Conservation (phyloP, 257 asterid genomes). For the Solanum paucissectum region DNA sequence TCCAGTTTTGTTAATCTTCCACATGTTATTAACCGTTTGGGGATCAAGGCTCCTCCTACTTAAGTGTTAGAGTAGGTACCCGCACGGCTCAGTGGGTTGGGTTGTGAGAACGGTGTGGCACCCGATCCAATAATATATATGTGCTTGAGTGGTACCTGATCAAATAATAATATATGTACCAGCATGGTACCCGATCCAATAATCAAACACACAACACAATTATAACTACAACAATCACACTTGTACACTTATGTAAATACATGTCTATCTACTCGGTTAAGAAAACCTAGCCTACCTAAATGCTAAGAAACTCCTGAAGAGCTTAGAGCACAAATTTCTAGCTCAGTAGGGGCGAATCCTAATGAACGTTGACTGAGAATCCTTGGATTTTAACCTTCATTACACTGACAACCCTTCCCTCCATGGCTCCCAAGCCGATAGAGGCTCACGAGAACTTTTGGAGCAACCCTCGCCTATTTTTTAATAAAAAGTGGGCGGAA, state of each 20-base stretch:
- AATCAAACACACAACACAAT: no score
- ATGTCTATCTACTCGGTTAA: neutral
- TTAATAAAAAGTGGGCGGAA: neutral
- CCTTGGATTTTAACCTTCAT: neutral
- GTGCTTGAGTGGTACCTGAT: neutral
- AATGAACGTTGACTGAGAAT: neutral
- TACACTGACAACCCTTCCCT: neutral
- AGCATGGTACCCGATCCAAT: neutral
- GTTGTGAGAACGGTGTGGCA: neutral
- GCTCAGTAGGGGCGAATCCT: neutral
- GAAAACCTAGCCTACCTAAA: no score
- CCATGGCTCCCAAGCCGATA: neutral
- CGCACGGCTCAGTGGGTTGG: no score
- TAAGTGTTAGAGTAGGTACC: no score
- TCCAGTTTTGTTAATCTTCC: no score
- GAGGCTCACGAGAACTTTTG: neutral
- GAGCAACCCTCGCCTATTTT: neutral
- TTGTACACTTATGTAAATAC: neutral
- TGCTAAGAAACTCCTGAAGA: neutral
- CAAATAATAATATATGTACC: neutral
- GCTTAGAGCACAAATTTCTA: no score
- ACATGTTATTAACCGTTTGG: no score
- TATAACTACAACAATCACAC: neutral
- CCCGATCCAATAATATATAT: neutral
- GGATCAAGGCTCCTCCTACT: no score